Conservation (phyloP, 345 rosid genomes). For the Laguncularia racemosa region DNA sequence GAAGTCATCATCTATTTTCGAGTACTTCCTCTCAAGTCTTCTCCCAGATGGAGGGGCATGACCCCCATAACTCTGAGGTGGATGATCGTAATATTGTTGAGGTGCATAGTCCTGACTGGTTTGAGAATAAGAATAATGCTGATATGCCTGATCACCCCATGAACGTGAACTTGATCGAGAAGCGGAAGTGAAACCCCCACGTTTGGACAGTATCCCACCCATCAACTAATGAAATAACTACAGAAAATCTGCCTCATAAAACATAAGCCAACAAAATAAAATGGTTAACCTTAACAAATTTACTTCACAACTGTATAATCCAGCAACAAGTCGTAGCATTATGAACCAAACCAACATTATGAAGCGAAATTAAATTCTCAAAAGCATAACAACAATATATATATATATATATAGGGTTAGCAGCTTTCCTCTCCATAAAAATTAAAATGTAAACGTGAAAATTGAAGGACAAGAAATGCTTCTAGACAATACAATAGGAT, state of each 20-base stretch:
- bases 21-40: constrained; percentile 55
- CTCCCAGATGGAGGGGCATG: constrained; percentile 23
- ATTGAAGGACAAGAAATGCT: too few relatives aligned
- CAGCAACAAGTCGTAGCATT: too few relatives aligned
- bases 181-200: constrained; percentile 15
- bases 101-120: constrained; percentile 35
- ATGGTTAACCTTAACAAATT: too few relatives aligned
- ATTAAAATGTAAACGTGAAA: too few relatives aligned
- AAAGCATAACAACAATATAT: too few relatives aligned
- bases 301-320: too few relatives aligned
- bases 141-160: constrained; percentile 16
- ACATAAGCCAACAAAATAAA: constrained; percentile 3
- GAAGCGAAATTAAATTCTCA: too few relatives aligned
- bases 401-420: too few relatives aligned
- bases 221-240: constrained; percentile 19
- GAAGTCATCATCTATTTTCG: constrained; percentile 59
- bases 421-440: too few relatives aligned
- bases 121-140: constrained; percentile 32
- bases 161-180: constrained; percentile 34
- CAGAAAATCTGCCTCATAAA: constrained; percentile 16
- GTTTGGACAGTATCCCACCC: constrained; percentile 54
- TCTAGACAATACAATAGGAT: too few relatives aligned
- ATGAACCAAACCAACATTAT: too few relatives aligned
- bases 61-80: constrained; percentile 30
- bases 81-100: constrained; percentile 25